Base-by-base conservation (phyloP, 2,329 filamentous ascomycete genomes). In the Fusarium goolgardi region DNA sequence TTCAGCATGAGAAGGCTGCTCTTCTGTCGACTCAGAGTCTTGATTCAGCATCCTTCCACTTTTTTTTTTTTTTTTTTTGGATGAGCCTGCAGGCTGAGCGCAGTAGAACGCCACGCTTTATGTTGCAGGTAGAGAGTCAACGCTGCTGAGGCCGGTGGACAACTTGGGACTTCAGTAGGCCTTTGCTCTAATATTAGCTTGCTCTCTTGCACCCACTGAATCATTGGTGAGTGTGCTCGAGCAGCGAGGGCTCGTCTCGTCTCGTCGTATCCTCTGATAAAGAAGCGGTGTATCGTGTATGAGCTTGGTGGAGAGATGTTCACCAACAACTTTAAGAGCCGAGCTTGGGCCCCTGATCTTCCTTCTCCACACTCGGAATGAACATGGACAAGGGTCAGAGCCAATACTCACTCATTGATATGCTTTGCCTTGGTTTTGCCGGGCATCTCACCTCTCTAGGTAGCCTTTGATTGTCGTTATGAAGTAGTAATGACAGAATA, bases 221-320 rank as follows among this genome's bases (percentile, higher is more conserved):
- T 52, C 35, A 29, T 16, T 58, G 40, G 43, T 46, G 35, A 41
- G 18, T 20, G 40, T 18, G 40, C 32, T 41, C 44, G 50, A 65
- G 44, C 34, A 29, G 31, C 34, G 52, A 52, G 47, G 46, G 35
- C 56, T 45, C 44, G 46, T 66, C 35, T 45, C 27, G 31, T 46
- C 49, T 44, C 51, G 29, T 45, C 35, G 47, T 25, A 62, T 53
- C 52, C 34, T 39, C 44, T 35, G 50, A 47, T 40, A 41, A 68
- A 69, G 61, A 69, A 66, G 65, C 65, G 65, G 65, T 68, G 65
- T 69, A 69, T 62, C 27, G 21, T 41, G 47, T 40, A 31, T 39
- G 37, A 57, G 49, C 23, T 52, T 51, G 29, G 63, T 49, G 45
- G 45, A 45, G 49, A 55, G 46, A 65, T 39, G 49, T 52, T 59